Percentiles rank a stretch among this genome's conserved stretches.
phyloP scores from a whole-genome alignment of 2,329 filamentous ascomycete species.

The Davidsoniella virescens region DNA sequence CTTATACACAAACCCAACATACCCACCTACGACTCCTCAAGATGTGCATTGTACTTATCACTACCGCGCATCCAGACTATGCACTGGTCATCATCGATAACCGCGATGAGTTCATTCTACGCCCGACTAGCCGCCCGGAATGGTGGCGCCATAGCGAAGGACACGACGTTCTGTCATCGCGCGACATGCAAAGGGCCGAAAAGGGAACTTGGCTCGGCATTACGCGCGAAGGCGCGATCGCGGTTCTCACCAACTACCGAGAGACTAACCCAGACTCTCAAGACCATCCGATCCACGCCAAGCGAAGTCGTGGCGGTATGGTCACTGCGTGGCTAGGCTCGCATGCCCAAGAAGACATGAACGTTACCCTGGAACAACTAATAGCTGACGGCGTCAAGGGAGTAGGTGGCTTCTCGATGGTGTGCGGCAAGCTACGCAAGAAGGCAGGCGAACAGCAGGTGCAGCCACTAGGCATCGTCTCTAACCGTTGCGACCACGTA shows the following conservation, averaged over 20 bases:
- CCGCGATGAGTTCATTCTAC: constrained; percentile 55
- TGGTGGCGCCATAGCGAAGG: constrained; percentile 40
- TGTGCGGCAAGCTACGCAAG: constrained; percentile 41
- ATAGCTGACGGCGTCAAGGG: constrained; percentile 39
- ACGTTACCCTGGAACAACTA: constrained; percentile 34
- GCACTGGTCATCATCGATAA: constrained; percentile 63
- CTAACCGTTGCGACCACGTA: constrained; percentile 38
- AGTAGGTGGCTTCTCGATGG: constrained; percentile 49
- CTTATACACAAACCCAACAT: too few species aligned
- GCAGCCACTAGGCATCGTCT: constrained; percentile 42
- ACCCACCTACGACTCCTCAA: background rate
- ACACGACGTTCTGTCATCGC: constrained; percentile 38
- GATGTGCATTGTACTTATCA: constrained; percentile 68
- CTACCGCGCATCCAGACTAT: constrained; percentile 60
- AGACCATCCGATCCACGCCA: constrained; percentile 35
- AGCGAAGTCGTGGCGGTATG: constrained; percentile 45
- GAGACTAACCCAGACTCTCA: constrained; percentile 35
- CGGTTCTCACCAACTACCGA: constrained; percentile 51
- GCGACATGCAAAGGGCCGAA: constrained; percentile 44
- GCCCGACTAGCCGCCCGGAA: constrained; percentile 45
- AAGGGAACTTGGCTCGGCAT: constrained; percentile 52
- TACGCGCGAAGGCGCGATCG: constrained; percentile 41
- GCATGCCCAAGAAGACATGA: constrained; percentile 29
- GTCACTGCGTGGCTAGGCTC: constrained; percentile 45
- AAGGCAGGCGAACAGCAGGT: constrained; percentile 15